Percentiles rank a stretch among this genome's conserved stretches.
Conservation (phyloP, 75 land plant genomes). For the Picea sitchensis region DNA sequence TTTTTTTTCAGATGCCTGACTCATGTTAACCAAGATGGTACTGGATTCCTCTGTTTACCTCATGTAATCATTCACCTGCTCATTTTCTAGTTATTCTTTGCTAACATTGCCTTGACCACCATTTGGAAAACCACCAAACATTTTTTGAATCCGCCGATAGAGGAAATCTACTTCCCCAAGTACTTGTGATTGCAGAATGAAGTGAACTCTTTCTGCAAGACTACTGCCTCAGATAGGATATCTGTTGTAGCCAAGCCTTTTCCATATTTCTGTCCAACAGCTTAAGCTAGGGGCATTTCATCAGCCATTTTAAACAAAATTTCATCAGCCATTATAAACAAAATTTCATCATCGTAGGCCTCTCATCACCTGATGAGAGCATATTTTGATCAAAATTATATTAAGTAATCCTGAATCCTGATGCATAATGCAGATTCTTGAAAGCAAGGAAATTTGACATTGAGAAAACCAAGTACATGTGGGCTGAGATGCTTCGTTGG, state of each 20-base stretch:
- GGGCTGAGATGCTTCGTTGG: slow-evolving; percentile 91
- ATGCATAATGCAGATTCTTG: slow-evolving; percentile 45
- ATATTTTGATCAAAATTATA: no score
- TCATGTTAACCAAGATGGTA: no score
- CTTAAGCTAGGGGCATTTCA: neutral
- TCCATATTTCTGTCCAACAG: neutral
- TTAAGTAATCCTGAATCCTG: no score
- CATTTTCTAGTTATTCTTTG: neutral
- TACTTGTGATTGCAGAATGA: neutral
- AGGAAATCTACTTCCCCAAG: neutral
- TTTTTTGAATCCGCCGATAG: neutral
- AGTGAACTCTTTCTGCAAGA: neutral
- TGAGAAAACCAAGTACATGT: slow-evolving; percentile 83
- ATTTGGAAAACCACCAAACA: neutral
- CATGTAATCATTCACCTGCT: no score
- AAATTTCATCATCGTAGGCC: neutral
- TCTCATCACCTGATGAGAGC: no score
- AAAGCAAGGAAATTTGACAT: slow-evolving; percentile 86
- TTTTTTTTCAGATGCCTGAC: no score
- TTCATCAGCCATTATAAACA: neutral
- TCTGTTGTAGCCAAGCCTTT: no score
- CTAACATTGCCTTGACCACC: neutral
- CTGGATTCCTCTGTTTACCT: no score
- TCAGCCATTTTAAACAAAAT: neutral
- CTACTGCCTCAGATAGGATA: neutral